Percentiles rank a stretch among this genome's conserved stretches.
Evolutionary conservation across 2,329 filamentous ascomycete genomes (phyloP).

Genomic region (Cercospora sojina): DNA sequence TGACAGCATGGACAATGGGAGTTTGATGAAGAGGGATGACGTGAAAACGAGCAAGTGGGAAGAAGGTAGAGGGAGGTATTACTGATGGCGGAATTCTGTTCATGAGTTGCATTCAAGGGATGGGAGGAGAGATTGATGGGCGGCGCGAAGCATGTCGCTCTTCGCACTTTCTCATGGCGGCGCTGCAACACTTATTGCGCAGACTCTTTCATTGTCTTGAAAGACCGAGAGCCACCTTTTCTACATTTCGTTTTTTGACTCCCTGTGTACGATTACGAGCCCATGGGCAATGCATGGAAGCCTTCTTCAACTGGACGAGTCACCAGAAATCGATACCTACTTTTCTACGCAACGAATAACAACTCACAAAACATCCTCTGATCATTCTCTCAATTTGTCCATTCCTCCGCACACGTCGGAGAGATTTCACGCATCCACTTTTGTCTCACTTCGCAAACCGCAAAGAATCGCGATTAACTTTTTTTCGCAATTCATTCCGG

Average conservation of each 20-base stretch:
- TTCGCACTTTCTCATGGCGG: not conserved
- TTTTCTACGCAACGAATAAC: too few species aligned
- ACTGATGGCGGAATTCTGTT: conserved; percentile 36
- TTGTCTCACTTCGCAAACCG: too few species aligned
- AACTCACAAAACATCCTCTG: too few species aligned
- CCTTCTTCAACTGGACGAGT: not conserved
- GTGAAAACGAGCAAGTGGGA: conserved; percentile 44
- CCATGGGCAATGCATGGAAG: not conserved
- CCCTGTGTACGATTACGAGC: not conserved
- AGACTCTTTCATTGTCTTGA: not conserved
- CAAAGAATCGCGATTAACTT: too few species aligned
- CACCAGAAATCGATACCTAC: too few species aligned
- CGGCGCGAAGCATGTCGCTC: not conserved
- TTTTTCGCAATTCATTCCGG: too few species aligned
- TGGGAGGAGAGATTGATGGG: not conserved
- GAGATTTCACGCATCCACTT: too few species aligned
- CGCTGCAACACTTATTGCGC: not conserved
- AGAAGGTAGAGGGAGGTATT: conserved; percentile 47
- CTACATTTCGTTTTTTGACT: not conserved
- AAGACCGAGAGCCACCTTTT: not conserved
- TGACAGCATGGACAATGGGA: conserved; percentile 12
- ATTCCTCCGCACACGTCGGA: too few species aligned
- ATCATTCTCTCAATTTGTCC: too few species aligned
- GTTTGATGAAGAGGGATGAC: conserved; percentile 18
- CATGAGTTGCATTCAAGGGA: not conserved